Base-by-base conservation (phyloP, 768 basidiomycete genomes). In the Auriscalpium vulgare region DNA sequence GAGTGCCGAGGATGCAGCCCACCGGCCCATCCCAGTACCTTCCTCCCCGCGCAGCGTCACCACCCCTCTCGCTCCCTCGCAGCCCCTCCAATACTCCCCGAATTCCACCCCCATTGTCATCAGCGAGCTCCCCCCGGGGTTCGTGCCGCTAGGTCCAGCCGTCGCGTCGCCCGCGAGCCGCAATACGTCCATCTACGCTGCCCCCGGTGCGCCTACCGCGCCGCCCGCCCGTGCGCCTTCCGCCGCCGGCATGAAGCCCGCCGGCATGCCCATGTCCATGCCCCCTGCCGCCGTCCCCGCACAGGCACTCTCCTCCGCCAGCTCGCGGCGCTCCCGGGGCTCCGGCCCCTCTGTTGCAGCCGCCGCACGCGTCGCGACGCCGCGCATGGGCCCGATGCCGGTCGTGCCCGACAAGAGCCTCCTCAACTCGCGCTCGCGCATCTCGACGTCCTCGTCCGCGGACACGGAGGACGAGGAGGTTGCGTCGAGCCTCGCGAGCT, bases 381-480 rank as follows among this genome's bases (percentile, higher is more conserved):
- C 34, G 23, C 61, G 21, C 45, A 55, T 50, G 23, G 53, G 49
- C 34, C 47, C 61, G 13, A 55, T 56, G 8, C 50, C 47, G 47
- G 51, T 62, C 43, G 55, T 60, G 4, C 61, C 61, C 38, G 50
- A 47, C 9, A 19, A 51, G 5, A 60, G 59, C 54, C 54, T 62
- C 34, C 56, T 55, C 23, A 51, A 49, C 9, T 49, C 46, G 19
- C 55, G 59, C 45, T 52, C 55, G 9, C 19, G 23, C 35, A 23
- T 44, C 14, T 46, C 44, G 17, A 23, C 29, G 23, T 43, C 50
- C 35, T 14, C 35, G 13, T n/a, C 50, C 8, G 53, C 54, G 10
- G 61, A 62, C 23, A 62, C 60, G 38, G 58, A 60, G 35, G 58
- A 56, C 21, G 51, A 51, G 8, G 51, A 53, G 10, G 51, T 60